Evolutionary conservation across 2,329 filamentous ascomycete genomes (phyloP), one percentile per base, ranked within the genome.

Genomic region (Parascedosporium putredinis): DNA sequence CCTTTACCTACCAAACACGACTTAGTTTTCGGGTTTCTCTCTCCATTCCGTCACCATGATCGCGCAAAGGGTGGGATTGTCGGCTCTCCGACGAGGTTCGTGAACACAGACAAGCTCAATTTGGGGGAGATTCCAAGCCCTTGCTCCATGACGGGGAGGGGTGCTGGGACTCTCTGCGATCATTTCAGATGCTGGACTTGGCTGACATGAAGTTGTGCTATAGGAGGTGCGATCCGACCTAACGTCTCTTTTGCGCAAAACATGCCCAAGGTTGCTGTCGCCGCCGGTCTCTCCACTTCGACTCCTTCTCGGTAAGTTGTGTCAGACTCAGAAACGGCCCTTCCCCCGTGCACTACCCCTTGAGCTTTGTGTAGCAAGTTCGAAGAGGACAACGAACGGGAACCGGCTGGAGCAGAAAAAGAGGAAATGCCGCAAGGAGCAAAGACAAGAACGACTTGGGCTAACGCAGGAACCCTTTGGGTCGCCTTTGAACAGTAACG

Each of bases 51-150:
- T 56, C 60, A 65, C 57, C 40, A 81, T 81, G 77, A 74, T 72
- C 63, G 70, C 74, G 60, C 74, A 76, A 59, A 68, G 76, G 68
- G 70, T 78, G 60, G 77, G 76, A 64, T 62, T 78, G 57, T 71
- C 73, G 67, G 76, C 76, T 64, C 65, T 79, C 63, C 75, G 76
- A 64, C 72, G 76, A 74, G 73, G 77, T 79, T 64, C 59, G 71
- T 61, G 50, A 45, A 49, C 47, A 38, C 48, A 33, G n/a, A n/a
- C n/a, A 48, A 49, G 50, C 46, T 12, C 20, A 12, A 23, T n/a
- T n/a, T n/a, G n/a, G n/a, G n/a, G n/a, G n/a, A n/a, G n/a, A n/a
- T n/a, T n/a, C n/a, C n/a, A n/a, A n/a, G n/a, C n/a, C n/a, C n/a
- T n/a, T n/a, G n/a, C n/a, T n/a, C n/a, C n/a, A n/a, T n/a, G n/a